Percentiles rank a stretch among this genome's conserved stretches.
These are phyloP conservation scores for Gossypium mustelinum DNA, from an alignment of 345 rosid species.

Conservation along the genomic window DNA sequence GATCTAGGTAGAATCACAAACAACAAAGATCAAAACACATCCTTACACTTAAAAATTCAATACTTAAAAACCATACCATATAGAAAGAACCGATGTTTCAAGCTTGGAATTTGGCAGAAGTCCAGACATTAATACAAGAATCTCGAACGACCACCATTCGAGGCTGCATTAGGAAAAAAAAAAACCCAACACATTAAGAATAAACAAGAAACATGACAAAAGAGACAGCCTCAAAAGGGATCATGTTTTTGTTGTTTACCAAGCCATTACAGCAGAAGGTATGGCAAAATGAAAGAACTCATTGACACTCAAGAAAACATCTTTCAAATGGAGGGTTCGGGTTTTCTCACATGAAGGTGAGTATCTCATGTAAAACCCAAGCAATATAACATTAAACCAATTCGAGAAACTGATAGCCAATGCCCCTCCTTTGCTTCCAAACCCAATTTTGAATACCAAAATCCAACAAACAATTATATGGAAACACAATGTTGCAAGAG, in stretches of 20 bases:
- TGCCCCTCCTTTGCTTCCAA: constrained; percentile 44
- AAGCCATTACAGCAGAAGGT: constrained; percentile 46
- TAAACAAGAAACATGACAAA: not conserved
- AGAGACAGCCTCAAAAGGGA: not conserved
- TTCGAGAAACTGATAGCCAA: constrained; percentile 27
- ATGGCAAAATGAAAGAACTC: constrained; percentile 29
- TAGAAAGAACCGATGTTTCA: constrained; percentile 52
- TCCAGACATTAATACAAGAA: constrained; percentile 46
- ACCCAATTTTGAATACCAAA: constrained; percentile 31
- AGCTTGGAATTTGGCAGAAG: constrained; percentile 46
- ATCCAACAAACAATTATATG: constrained; percentile 43
- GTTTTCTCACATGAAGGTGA: constrained; percentile 24
- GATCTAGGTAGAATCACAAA: not conserved
- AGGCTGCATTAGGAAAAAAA: constrained; percentile 32
- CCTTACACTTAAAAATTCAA: not conserved
- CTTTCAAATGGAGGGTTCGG: not conserved
- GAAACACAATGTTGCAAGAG: constrained; percentile 33
- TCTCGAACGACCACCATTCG: constrained; percentile 59
- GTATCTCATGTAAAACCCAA: constrained; percentile 29
- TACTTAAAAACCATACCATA: constrained; percentile 31
- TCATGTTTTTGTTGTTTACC: constrained; percentile 29
- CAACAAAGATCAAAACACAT: not conserved
- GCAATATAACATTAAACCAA: constrained; percentile 39
- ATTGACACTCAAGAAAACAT: constrained; percentile 28
- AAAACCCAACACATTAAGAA: not conserved